Percentiles rank a stretch among this genome's conserved stretches.
Evolutionary conservation across 2,329 filamentous ascomycete genomes (phyloP).

Genomic region (Lithohypha guttulata): DNA sequence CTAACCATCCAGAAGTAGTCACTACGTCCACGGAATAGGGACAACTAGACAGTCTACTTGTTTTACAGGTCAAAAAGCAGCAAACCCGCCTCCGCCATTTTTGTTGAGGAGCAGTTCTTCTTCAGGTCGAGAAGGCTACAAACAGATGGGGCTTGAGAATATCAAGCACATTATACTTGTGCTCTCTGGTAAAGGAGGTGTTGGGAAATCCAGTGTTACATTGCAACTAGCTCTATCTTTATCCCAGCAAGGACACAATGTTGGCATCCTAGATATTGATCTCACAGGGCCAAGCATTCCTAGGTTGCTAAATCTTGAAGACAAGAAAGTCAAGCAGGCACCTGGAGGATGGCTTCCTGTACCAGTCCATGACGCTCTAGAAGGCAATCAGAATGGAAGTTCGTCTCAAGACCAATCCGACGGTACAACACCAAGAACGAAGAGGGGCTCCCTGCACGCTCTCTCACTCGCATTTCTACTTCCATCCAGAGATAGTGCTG

Average conservation of each 20-base stretch:
- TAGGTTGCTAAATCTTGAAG: constrained; percentile 82
- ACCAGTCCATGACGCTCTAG: constrained; percentile 57
- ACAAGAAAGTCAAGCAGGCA: constrained; percentile 79
- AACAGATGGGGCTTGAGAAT: constrained; percentile 21
- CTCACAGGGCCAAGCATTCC: constrained; percentile 94
- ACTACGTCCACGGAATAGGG: no score
- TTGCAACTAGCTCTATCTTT: constrained; percentile 89
- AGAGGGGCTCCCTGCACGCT: constrained; percentile 42
- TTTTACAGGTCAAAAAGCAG: no score
- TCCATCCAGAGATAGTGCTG: constrained; percentile 70
- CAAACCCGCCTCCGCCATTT: no score
- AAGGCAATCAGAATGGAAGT: background rate
- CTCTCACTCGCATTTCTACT: constrained; percentile 93
- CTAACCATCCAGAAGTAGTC: no score
- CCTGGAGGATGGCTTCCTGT: constrained; percentile 90
- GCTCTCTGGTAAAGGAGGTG: constrained; percentile 93
- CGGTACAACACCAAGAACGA: constrained; percentile 1
- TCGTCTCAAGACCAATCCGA: background rate
- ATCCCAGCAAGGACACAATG: constrained; percentile 71
- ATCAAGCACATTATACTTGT: constrained; percentile 36
- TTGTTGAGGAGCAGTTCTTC: no score
- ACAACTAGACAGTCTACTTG: no score
- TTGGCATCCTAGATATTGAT: constrained; percentile 92
- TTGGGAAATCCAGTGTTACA: constrained; percentile 96
- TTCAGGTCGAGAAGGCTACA: no score